phyloP scores from a whole-genome alignment of 2,329 filamentous ascomycete species.

The Coniochaeta sp. region DNA sequence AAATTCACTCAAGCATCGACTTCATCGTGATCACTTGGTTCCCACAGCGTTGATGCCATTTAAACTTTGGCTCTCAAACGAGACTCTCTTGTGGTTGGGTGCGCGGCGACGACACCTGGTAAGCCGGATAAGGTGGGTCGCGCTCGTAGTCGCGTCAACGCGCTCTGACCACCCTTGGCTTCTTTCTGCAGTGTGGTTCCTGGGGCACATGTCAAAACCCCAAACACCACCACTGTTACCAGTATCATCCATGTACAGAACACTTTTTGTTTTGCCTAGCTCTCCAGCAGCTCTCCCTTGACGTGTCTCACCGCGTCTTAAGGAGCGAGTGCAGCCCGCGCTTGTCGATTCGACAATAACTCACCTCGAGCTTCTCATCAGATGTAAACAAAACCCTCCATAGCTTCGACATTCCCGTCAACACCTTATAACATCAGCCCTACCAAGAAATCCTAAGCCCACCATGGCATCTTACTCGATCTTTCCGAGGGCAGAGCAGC shows the following conservation, averaged over 20 bases:
- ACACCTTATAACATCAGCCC: not conserved
- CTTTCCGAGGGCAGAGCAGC: slow-evolving; percentile 4
- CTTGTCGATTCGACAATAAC: no score
- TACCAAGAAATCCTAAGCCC: not conserved
- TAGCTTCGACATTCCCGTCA: no score
- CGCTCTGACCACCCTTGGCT: not conserved
- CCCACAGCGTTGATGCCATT: no score
- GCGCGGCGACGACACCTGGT: no score
- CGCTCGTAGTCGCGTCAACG: slow-evolving; percentile 6
- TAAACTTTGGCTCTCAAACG: no score
- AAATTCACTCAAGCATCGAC: not conserved
- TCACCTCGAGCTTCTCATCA: not conserved
- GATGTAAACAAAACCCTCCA: not conserved
- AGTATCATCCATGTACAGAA: not conserved
- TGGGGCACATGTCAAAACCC: not conserved
- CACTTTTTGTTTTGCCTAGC: not conserved
- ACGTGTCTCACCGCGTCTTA: no score
- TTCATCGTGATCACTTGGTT: not conserved
- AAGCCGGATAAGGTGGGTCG: not conserved
- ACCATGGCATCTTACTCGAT: slow-evolving; percentile 4
- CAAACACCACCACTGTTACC: not conserved
- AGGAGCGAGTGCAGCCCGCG: no score
- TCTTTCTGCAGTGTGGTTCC: not conserved
- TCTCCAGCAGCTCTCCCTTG: not conserved
- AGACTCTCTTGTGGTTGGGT: no score